Conservation (phyloP, 2,329 filamentous ascomycete genomes). For the Cyphellophora europaea region DNA sequence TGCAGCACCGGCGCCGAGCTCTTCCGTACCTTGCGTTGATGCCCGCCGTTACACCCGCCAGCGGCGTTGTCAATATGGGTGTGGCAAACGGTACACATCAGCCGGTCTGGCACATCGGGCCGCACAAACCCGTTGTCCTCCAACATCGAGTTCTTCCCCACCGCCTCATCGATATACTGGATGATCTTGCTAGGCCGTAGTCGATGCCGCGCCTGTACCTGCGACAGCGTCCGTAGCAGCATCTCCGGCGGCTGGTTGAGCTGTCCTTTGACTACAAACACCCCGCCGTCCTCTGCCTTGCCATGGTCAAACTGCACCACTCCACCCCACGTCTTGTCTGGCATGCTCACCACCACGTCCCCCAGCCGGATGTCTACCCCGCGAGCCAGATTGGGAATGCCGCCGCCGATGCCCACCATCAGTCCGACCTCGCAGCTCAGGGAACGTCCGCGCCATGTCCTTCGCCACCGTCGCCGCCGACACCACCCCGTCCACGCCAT, state of each 20-base stretch:
- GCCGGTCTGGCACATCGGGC: not conserved
- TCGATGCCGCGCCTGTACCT: conserved; percentile 12
- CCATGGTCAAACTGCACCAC: conserved; percentile 24
- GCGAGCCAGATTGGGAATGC: conserved; percentile 15
- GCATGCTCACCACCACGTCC: conserved; percentile 17
- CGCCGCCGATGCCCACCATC: conserved; percentile 24
- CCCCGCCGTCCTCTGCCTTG: conserved; percentile 15
- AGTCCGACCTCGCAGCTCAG: conserved; percentile 17
- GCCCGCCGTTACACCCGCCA: too few relatives aligned
- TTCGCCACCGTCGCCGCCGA: conserved; percentile 18
- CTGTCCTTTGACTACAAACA: conserved; percentile 15
- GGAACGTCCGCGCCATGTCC: conserved; percentile 21
- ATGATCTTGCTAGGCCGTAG: conserved; percentile 3
- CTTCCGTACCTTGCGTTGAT: too few relatives aligned
- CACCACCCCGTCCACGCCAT: conserved; percentile 15
- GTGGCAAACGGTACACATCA: not conserved
- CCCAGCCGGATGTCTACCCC: conserved; percentile 20
- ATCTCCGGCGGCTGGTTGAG: conserved; percentile 15
- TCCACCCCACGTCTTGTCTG: conserved; percentile 14
- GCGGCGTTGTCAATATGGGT: not conserved
- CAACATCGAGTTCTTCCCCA: not conserved
- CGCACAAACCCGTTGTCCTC: not conserved
- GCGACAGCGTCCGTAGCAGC: conserved; percentile 15
- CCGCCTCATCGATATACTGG: too few relatives aligned
- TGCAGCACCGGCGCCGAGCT: conserved; percentile 12